A percentile compares a stretch with the other conserved stretches of the same genome.
Evolutionary conservation across 192 early-diverging fungal species (phyloP).

Genomic region (Umbelopsis vinacea): DNA sequence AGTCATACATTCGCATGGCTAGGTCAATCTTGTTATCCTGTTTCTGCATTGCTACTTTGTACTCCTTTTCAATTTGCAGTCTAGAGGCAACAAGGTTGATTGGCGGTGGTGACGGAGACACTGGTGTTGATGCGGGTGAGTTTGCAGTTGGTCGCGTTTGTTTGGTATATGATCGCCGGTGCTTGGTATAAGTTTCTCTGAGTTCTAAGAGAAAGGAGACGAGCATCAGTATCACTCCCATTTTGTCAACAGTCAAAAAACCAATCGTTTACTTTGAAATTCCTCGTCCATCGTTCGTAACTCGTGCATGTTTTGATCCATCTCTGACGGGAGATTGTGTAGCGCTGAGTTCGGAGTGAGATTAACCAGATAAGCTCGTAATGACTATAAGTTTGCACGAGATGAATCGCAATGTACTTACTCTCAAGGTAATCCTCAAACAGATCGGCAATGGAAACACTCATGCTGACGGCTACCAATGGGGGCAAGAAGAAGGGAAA

Average conservation of each 20-base stretch:
- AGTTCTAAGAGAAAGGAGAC: constrained; percentile 30
- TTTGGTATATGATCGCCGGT: constrained; percentile 48
- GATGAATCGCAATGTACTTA: constrained; percentile 28
- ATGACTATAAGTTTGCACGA: background rate
- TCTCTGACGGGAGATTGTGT: constrained; percentile 56
- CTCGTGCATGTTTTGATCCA: constrained; percentile 58
- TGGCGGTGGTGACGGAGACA: background rate
- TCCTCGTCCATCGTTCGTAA: constrained; percentile 53
- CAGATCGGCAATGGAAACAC: constrained; percentile 47
- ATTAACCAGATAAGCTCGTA: background rate
- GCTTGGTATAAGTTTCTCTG: constrained; percentile 41
- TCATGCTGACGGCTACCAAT: constrained; percentile 25
- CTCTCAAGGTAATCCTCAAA: constrained; percentile 62
- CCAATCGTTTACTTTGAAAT: constrained; percentile 45
- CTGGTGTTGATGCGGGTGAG: constrained; percentile 33
- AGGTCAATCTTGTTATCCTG: constrained; percentile 60
- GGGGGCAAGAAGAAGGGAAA: background rate
- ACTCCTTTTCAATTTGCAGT: constrained; percentile 47
- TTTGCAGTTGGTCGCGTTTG: constrained; percentile 35
- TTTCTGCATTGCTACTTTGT: constrained; percentile 49
- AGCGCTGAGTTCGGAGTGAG: constrained; percentile 44
- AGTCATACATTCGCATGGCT: constrained; percentile 50
- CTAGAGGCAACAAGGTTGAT: constrained; percentile 21
- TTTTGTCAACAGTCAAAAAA: background rate
- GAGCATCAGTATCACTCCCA: background rate